Evolutionary conservation across 805 yeast genomes (phyloP).

Genomic region (Candida patagonica): DNA sequence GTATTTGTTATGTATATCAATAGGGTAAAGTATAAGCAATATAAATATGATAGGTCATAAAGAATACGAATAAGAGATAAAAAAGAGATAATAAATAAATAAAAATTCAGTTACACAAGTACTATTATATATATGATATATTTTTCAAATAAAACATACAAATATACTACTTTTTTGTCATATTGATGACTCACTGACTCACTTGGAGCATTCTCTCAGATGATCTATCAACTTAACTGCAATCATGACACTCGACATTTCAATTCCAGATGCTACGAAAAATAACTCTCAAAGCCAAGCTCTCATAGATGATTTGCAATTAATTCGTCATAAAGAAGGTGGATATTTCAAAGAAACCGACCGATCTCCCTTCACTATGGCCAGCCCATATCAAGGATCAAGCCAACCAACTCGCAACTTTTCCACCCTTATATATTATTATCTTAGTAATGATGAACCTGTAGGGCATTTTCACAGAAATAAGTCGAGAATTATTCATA

Average conservation of each 20-base stretch:
- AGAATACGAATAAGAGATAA: too few species aligned
- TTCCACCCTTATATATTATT: slow-evolving; percentile 45
- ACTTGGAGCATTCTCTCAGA: too few species aligned
- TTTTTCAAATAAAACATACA: too few species aligned
- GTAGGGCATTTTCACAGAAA: slow-evolving; percentile 44
- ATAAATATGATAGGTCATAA: too few species aligned
- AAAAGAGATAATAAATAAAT: too few species aligned
- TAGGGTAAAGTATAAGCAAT: too few species aligned
- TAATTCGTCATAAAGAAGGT: slow-evolving; percentile 41
- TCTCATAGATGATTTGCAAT: slow-evolving; percentile 1
- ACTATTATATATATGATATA: too few species aligned
- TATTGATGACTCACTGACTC: too few species aligned
- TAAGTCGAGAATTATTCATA: slow-evolving; percentile 45
- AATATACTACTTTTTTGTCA: too few species aligned
- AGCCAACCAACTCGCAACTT: slow-evolving; percentile 26
- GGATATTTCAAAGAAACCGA: slow-evolving; percentile 52
- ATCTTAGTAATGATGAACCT: slow-evolving; percentile 42
- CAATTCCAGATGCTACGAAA: neutral
- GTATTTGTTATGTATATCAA: too few species aligned
- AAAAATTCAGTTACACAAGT: too few species aligned
- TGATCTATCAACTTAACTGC: too few species aligned
- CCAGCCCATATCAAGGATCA: slow-evolving; percentile 28
- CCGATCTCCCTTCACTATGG: slow-evolving; percentile 37
- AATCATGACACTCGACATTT: neutral
- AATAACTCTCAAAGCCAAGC: neutral